A percentile compares a stretch with the other conserved stretches of the same genome.
These are phyloP conservation scores for Amanita pallidorosea DNA, from an alignment of 768 basidiomycete species.

Conservation along the genomic window DNA sequence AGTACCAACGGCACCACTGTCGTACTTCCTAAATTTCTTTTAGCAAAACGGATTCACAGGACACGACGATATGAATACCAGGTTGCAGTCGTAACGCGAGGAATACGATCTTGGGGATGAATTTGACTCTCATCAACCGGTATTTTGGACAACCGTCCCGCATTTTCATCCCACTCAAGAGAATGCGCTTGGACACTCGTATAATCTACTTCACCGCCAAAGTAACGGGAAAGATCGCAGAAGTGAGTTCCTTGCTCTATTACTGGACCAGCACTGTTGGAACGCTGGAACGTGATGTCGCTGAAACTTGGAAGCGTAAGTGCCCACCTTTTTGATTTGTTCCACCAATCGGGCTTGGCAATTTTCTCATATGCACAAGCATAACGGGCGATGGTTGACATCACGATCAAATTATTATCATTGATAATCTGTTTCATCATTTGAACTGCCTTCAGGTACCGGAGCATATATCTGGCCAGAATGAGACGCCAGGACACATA, in stretches of 20 bases:
- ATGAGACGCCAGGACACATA: neutral
- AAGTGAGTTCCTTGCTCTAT: constrained; percentile 95
- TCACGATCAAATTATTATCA: constrained; percentile 89
- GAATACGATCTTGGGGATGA: constrained; percentile 80
- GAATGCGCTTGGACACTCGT: constrained; percentile 74
- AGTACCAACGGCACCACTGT: constrained; percentile 86
- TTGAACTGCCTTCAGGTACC: constrained; percentile 89
- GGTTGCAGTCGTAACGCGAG: constrained; percentile 84
- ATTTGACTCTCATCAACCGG: constrained; percentile 79
- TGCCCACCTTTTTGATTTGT: constrained; percentile 69
- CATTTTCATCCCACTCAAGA: constrained; percentile 85
- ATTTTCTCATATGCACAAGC: constrained; percentile 79
- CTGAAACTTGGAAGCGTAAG: neutral
- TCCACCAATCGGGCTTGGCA: constrained; percentile 86
- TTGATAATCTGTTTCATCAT: constrained; percentile 95
- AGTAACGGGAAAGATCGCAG: constrained; percentile 93
- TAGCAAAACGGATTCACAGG: neutral
- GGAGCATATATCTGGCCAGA: constrained; percentile 71
- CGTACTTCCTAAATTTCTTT: constrained; percentile 67
- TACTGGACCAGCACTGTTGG: constrained; percentile 61
- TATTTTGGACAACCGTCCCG: constrained; percentile 76
- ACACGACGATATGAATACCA: constrained; percentile 37
- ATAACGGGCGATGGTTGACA: constrained; percentile 94
- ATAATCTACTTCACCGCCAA: constrained; percentile 92
- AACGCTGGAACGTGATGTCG: neutral